Evolutionary conservation across 2,329 filamentous ascomycete genomes (phyloP).

Genomic region (Sclerotinia minor): DNA sequence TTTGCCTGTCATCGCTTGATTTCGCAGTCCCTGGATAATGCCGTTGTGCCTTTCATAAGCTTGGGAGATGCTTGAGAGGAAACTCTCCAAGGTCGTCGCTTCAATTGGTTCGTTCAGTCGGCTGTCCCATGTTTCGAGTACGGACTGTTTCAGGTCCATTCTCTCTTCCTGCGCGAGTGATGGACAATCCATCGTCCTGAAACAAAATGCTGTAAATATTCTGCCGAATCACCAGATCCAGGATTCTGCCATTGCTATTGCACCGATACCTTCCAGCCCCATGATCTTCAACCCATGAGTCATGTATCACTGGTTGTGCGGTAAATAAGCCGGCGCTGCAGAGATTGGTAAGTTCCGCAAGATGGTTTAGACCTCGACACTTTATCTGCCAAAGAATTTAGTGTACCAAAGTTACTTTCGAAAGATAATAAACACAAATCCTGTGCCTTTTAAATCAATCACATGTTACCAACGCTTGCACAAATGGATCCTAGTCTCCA

Average conservation of each 20-base stretch:
- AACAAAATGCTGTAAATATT: neutral
- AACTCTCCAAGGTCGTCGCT: constrained; percentile 95
- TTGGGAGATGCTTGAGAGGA: constrained; percentile 93
- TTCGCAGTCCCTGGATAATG: constrained; percentile 91
- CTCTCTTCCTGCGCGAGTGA: neutral
- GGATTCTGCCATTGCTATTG: neutral
- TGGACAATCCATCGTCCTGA: neutral
- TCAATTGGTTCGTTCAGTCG: constrained; percentile 86
- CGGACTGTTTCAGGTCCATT: constrained; percentile 65
- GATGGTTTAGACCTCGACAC: neutral
- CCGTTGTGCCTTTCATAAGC: constrained; percentile 97
- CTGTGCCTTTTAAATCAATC: neutral
- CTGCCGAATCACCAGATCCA: no score
- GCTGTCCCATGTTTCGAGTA: constrained; percentile 77
- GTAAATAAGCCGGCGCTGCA: neutral
- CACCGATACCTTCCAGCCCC: neutral
- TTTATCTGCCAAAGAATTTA: neutral
- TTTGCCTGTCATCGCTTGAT: constrained; percentile 77
- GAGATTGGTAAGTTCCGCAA: neutral
- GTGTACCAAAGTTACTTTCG: neutral
- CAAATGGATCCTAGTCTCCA: neutral
- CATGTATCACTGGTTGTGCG: neutral
- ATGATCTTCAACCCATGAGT: neutral
- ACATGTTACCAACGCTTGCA: neutral
- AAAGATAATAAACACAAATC: neutral